Conservation (phyloP, 208 protist genomes). For the Phytomonas sp. region DNA sequence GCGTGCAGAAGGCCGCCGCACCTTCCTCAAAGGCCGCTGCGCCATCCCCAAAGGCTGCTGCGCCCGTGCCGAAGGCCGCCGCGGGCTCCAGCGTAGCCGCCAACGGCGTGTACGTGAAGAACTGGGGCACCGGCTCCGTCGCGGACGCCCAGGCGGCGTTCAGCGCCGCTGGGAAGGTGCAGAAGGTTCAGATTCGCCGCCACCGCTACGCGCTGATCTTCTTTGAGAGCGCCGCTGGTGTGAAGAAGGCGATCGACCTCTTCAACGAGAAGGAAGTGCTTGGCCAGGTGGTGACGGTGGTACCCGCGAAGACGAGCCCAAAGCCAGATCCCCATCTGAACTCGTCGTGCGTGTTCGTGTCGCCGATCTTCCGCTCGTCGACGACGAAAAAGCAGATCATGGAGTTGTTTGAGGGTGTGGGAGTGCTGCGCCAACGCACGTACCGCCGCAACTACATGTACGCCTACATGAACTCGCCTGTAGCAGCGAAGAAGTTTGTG, state of each 20-base stretch:
- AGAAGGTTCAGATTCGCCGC: slow-evolving; percentile 52
- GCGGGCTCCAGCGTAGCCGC: slow-evolving; percentile 19
- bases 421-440: slow-evolving; percentile 63
- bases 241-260: slow-evolving; percentile 82
- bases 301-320: slow-evolving; percentile 61
- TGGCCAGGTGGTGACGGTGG: slow-evolving; percentile 53
- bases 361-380: slow-evolving; percentile 72
- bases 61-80: slow-evolving; percentile 20
- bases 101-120: slow-evolving; percentile 83
- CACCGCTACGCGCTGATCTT: slow-evolving; percentile 76
- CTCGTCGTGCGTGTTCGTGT: slow-evolving; percentile 70
- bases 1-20: not conserved
- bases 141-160: slow-evolving; percentile 50
- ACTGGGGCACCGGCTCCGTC: slow-evolving; percentile 70
- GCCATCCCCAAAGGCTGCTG: slow-evolving; percentile 32
- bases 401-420: slow-evolving; percentile 61
- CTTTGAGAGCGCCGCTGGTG: slow-evolving; percentile 70
- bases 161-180: slow-evolving; percentile 48
- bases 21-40: slow-evolving; percentile 43
- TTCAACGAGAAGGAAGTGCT: slow-evolving; percentile 81
- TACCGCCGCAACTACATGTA: slow-evolving; percentile 81
- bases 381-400: slow-evolving; percentile 56
- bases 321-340: slow-evolving; percentile 65
- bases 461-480: slow-evolving; percentile 68
- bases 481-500: slow-evolving; percentile 55